Evolutionary conservation across 352 stramenopile species (phyloP).

Genomic region (Phytopythium mirpurense): DNA sequence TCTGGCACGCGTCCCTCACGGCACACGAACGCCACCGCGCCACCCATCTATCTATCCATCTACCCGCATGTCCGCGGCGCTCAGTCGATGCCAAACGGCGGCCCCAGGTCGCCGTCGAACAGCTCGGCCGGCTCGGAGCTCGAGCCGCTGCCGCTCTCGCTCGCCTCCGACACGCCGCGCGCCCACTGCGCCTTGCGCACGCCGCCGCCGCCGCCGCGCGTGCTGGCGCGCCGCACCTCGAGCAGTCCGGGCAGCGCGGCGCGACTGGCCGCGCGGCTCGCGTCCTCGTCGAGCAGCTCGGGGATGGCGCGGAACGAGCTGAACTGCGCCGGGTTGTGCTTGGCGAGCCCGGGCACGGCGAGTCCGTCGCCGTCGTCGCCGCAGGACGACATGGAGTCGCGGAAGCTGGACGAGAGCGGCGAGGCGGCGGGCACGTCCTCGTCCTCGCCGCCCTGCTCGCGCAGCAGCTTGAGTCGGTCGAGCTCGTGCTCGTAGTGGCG

Average conservation of each 20-base stretch:
- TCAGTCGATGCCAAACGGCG: not conserved
- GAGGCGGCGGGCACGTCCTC: slow-evolving; percentile 6
- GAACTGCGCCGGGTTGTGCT: slow-evolving; percentile 77
- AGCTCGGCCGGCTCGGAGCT: slow-evolving; percentile 2
- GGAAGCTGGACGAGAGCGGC: slow-evolving; percentile 5
- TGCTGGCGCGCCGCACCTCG: too few species aligned
- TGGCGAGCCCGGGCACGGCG: slow-evolving; percentile 62
- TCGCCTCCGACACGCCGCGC: not conserved
- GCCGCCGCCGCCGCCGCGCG: too few species aligned
- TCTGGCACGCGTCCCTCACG: too few species aligned
- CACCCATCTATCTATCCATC: not conserved
- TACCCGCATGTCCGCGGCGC: too few species aligned
- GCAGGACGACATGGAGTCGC: slow-evolving; percentile 27
- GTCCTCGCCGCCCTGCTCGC: slow-evolving; percentile 16
- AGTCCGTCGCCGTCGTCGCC: slow-evolving; percentile 58
- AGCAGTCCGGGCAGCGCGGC: not conserved
- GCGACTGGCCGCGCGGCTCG: not conserved
- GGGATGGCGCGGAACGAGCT: slow-evolving; percentile 74
- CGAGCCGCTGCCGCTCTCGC: not conserved
- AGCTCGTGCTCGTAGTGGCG: slow-evolving; percentile 78
- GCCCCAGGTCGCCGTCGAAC: slow-evolving; percentile 6
- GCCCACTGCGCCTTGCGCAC: slow-evolving; percentile 1
- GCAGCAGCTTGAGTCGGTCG: slow-evolving; percentile 50
- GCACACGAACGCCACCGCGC: too few species aligned
- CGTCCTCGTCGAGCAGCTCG: slow-evolving; percentile 28